These are phyloP conservation scores for Mortierella sp. DNA, from an alignment of 371 early-diverging fungal genomes.

Conservation along the genomic window DNA sequence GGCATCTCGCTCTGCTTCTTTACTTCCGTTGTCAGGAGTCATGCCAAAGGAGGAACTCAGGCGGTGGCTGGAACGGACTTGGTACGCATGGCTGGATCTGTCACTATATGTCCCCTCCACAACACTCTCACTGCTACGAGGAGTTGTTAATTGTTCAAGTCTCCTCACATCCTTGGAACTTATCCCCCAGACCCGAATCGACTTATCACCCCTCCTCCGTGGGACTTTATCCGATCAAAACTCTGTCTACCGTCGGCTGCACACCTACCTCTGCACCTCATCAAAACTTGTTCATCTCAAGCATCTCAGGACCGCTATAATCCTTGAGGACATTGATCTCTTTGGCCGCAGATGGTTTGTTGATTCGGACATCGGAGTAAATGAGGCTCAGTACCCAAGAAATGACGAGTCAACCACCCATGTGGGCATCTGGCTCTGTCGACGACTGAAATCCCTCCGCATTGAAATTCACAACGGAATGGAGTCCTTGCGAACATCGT, in stretches of 20 bases:
- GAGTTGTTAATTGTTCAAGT: background rate
- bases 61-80: background rate
- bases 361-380: background rate
- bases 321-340: background rate
- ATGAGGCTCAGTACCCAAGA: background rate
- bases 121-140: background rate
- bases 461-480: background rate
- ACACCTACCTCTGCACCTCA: background rate
- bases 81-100: background rate
- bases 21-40: background rate
- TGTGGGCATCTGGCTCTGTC: background rate
- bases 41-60: background rate
- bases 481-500: background rate
- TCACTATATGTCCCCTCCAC: background rate
- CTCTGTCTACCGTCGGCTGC: background rate
- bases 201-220: background rate
- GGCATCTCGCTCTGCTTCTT: background rate
- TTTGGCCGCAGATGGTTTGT: background rate
- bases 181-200: background rate
- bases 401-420: background rate
- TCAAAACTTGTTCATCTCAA: background rate
- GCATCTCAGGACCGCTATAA: background rate
- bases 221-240: background rate
- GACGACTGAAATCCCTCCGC: background rate
- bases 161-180: background rate